Evolutionary conservation across 2,329 filamentous ascomycete genomes (phyloP).

Genomic region (Parasarocladium wereldwijsianum): DNA sequence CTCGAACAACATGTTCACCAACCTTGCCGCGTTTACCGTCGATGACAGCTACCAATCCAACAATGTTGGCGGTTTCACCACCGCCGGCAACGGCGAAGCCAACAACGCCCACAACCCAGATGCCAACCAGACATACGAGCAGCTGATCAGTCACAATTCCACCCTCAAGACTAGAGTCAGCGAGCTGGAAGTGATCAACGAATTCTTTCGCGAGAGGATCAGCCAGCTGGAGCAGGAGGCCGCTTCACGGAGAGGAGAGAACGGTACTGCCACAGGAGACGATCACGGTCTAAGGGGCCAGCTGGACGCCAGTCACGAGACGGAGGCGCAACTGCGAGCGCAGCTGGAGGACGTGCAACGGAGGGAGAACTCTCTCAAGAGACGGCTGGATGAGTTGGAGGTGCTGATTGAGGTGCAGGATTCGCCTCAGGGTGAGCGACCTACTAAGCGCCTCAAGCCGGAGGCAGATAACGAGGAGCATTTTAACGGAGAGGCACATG

Average conservation of each 20-base stretch:
- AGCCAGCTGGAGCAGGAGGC: slow-evolving; percentile 68
- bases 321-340: slow-evolving; percentile 32
- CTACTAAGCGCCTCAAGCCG: slow-evolving; percentile 8
- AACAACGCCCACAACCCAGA: slow-evolving; percentile 52
- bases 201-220: slow-evolving; percentile 62
- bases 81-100: slow-evolving; percentile 35
- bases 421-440: slow-evolving; percentile 7
- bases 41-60: slow-evolving; percentile 52
- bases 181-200: slow-evolving; percentile 90
- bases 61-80: slow-evolving; percentile 32
- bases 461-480: no score
- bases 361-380: slow-evolving; percentile 69
- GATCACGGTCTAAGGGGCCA: slow-evolving; percentile 43
- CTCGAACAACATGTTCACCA: no score
- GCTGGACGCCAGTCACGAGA: slow-evolving; percentile 29
- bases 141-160: slow-evolving; percentile 65
- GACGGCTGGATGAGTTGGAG: slow-evolving; percentile 67
- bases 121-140: slow-evolving; percentile 63
- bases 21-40: slow-evolving; percentile 67
- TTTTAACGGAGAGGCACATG: no score
- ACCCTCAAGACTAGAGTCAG: slow-evolving; percentile 89
- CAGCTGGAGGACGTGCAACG: slow-evolving; percentile 65
- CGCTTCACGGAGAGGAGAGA: slow-evolving; percentile 44
- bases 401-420: slow-evolving; percentile 29
- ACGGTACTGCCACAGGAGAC: slow-evolving; percentile 39